Base-by-base conservation (phyloP, 1,284 basidiomycete species). In the Ceratobasidium sp. region DNA sequence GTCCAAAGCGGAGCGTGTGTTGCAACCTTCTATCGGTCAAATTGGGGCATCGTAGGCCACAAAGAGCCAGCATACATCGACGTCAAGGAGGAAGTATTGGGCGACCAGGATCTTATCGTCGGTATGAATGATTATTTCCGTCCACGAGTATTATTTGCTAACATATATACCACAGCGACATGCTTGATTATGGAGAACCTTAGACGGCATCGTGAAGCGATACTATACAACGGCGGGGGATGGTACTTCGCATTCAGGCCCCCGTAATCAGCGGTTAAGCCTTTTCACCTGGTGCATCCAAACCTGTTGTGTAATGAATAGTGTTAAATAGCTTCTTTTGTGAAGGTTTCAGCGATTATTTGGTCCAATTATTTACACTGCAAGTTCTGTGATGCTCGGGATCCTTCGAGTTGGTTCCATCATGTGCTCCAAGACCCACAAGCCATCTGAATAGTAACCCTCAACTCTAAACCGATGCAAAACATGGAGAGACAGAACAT, bases 381-480 rank as follows among this genome's bases (percentile, higher is more conserved):
- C n/a, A 37, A 14, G 9, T 19, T 73, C 77, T 27, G 76, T 69
- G 13, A 79, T 63, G 74, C 79, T 80, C 24, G 49, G 48, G 65
- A 80, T 80, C 53, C 75, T 56, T 1, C 77, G 76, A 5, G 79
- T 80, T n/a, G 79, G 79, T 27, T 75, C 43, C 43, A 80, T 76
- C 75, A 79, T 79, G 58, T 80, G 71, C 27, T 78, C 77, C 19
- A 76, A 49, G 22, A 80, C 63, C 66, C 80, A 79, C 34, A 74
- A 49, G n/a, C 78, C 79, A 75, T 79, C 78, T 80, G 49, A 8
- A 48, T 43, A 64, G n/a, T 48, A 9, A 13, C 59, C 51, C 41
- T 19, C 6, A 29, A 13, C 37, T n/a, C 41, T 41, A 59, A 37
- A 19, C 27, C 27, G 11, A 6, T 29, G 22, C 16, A 31, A 27